Base-by-base conservation (phyloP, 164 flowering plant genomes). In the Magnolia officinalis region DNA sequence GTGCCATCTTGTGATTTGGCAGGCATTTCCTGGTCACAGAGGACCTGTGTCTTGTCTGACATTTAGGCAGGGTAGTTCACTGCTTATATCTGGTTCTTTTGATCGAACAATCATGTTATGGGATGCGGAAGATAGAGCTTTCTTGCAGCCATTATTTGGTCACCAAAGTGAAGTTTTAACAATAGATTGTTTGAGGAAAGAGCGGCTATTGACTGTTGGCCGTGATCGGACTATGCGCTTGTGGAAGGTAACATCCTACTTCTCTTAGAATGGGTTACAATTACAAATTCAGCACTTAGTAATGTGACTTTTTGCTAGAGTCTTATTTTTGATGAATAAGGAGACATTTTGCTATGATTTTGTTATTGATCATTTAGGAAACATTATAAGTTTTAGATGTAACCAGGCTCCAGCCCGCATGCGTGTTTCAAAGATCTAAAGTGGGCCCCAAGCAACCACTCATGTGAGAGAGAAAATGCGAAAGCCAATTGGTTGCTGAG, bases 21-120 rank as follows among this genome's bases (percentile, higher is more conserved):
- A 94, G 98, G 98, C 98, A 26, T 94, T 96, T 88, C 89, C 93
- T 50, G 99, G 99, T 80, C 99, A 96, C 70, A 86, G 86, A 86
- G 93, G 94, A 20, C 89, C 94, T 50, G 91, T 96, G 1, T 94
- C 99, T 20, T 89, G 98, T 83, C 82, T 96, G 80, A 78, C 88
- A 76, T 96, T 92, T 81, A 91, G 99, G 82, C 88, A 90, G 80
- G 99, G 98, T 29, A 86, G 91, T 70, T 67, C 92, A 14, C 91
- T 92, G 80, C 90, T 96, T 24, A 87, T 89, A 74, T 96, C 99
- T 79, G 98, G 97, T 72, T 91, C 99, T 63, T 96, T 82, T 86
- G 98, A 96, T 81, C 90, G 98, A 75, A 82, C 91, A 45, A 76
- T 94, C 75, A 94, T 92, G 83, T 84, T 91, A 73, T 96, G 99